Base-by-base conservation (phyloP, 1,139 yeast species). In the Scheffersomyces illinoinensis region DNA sequence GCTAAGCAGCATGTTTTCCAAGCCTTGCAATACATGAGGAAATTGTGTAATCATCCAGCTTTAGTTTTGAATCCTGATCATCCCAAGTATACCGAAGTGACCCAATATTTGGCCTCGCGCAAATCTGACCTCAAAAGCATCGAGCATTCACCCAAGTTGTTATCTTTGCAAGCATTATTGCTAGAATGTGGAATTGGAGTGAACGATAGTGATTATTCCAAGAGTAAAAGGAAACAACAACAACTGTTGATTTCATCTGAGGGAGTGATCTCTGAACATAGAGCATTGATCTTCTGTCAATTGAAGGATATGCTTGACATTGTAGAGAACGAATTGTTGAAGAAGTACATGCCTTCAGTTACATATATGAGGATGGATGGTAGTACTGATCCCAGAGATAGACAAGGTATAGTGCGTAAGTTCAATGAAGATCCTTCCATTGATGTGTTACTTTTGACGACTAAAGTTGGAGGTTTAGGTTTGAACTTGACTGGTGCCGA, bases 381-480 rank as follows among this genome's bases (percentile, higher is more conserved):
- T 61, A 86, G 93, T 61, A 91, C 97, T 1, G 98, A 96, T 64
- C 96, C 98, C 21, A 84, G 97, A 64, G 91, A 90, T 62, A 86
- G 99, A 69, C 98, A 95, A 71, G 87, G 89, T 50, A 90, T 96
- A 67, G 99, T 96, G 5, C 87, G 92, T 57, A 89, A 91, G 69
- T 96, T 95, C 76, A 96, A 96, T 68, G 93, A 89, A 62, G 99
- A 96, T 72, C 99, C 99, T 1, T 93, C 98, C 0, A 96, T 96
- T 66, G 99, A 96, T 75, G 93, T 96, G 33, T 76, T 96, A 58
- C 79, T 96, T 53, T 79, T 96, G 67, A 96, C 99, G 0, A 96
- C 99, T 0, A 96, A 95, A 73, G 99, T 96, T 53, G 99, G 99
- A 71, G 99, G 99, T 24, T 83, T 96, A 61, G 99, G 99, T 14